A percentile compares a stretch with the other conserved stretches of the same genome.
Conservation (phyloP, 2,329 filamentous ascomycete genomes). For the Aspergillus pseudotamarii region DNA sequence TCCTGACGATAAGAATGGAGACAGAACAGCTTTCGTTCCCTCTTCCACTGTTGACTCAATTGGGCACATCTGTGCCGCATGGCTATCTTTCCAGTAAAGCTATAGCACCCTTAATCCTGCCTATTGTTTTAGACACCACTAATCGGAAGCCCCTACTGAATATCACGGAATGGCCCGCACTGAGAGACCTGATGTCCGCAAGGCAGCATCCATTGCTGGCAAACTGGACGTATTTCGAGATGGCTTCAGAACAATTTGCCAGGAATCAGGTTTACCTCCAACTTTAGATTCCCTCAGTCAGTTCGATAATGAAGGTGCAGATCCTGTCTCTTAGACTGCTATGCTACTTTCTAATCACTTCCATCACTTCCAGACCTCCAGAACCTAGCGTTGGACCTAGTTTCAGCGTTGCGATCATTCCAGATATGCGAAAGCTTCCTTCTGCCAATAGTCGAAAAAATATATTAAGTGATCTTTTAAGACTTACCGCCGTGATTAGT, state of each 20-base stretch:
- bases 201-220: background rate
- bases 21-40: background rate
- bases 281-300: background rate
- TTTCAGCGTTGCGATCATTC: constrained; percentile 8
- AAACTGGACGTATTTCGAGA: constrained; percentile 4
- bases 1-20: background rate
- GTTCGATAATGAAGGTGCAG: background rate
- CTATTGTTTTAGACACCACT: background rate
- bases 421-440: constrained; percentile 16
- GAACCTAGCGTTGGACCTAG: constrained; percentile 3
- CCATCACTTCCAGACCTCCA: constrained; percentile 5
- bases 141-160: background rate
- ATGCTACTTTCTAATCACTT: background rate
- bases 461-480: constrained; percentile 21
- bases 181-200: background rate
- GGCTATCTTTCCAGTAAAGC: background rate
- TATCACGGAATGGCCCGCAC: background rate
- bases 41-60: background rate
- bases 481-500: constrained; percentile 15
- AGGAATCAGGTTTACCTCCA: background rate
- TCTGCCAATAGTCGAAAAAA: constrained; percentile 16
- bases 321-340: background rate
- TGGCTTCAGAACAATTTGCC: background rate
- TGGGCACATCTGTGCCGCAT: background rate
- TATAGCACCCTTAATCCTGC: background rate